These are phyloP conservation scores for Alternaria hordeiaustralica DNA, from an alignment of 2,329 filamentous ascomycete genomes.

Conservation along the genomic window DNA sequence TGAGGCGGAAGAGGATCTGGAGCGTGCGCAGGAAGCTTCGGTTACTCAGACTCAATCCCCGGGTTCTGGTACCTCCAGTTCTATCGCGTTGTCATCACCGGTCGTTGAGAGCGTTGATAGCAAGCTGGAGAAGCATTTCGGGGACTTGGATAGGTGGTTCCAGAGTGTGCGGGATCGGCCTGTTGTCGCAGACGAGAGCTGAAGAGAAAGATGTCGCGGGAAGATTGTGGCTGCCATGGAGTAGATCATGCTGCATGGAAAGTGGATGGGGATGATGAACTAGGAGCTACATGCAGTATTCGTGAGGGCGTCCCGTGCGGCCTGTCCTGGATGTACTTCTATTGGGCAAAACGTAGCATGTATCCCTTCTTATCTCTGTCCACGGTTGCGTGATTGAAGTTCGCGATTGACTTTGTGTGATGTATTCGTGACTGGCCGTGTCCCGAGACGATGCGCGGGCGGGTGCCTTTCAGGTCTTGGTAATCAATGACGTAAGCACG, in stretches of 20 bases:
- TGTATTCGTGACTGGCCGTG: background rate
- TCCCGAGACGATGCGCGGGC: background rate
- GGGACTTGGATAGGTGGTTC: background rate
- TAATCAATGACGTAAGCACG: background rate
- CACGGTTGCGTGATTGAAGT: background rate
- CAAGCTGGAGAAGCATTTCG: background rate
- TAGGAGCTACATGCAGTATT: too few species aligned
- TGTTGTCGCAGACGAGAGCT: background rate
- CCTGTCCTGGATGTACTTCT: fast-evolving
- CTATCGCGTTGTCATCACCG: background rate
- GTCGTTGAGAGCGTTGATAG: background rate
- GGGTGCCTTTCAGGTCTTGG: background rate
- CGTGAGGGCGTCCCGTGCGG: too few species aligned
- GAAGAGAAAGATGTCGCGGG: background rate
- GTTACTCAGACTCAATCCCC: background rate
- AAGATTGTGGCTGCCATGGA: fast-evolving
- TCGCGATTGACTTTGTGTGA: background rate
- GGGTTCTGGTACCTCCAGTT: fast-evolving
- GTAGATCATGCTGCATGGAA: background rate
- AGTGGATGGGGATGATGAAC: background rate
- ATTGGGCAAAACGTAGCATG: background rate
- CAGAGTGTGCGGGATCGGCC: background rate
- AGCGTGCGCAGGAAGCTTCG: background rate
- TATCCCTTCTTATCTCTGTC: background rate
- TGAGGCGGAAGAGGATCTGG: background rate